Percentiles rank a stretch among this genome's conserved stretches.
Evolutionary conservation across 331 rosid genomes (phyloP).

Genomic region (Phaseolus coccineus): DNA sequence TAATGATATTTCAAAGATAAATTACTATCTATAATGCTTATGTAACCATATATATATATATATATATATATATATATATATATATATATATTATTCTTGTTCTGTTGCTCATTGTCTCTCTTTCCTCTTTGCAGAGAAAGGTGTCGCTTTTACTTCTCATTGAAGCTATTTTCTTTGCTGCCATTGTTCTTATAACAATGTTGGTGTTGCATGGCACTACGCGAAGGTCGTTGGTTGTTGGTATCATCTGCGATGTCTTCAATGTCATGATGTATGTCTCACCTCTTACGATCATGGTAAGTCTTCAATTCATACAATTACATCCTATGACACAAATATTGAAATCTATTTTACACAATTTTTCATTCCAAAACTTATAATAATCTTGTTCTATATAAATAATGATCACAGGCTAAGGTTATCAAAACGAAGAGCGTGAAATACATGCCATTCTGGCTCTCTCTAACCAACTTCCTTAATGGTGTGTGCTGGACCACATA

Average conservation of each 20-base stretch:
- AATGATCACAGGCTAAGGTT: conserved; percentile 56
- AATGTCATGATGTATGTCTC: conserved; percentile 74
- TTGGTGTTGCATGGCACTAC: conserved; percentile 38
- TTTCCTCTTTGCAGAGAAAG: conserved; percentile 52
- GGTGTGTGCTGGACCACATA: conserved; percentile 75
- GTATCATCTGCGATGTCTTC: conserved; percentile 67
- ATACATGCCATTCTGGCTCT: conserved; percentile 79
- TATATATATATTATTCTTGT: too few species aligned
- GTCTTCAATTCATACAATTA: conserved; percentile 6
- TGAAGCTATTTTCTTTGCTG: conserved; percentile 50
- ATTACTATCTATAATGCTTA: too few species aligned
- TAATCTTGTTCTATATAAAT: not conserved
- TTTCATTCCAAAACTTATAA: not conserved
- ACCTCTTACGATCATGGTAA: conserved; percentile 79
- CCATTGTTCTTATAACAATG: conserved; percentile 43
- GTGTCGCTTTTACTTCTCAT: not conserved
- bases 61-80: too few species aligned
- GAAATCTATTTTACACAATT: not conserved
- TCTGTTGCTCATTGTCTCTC: not conserved
- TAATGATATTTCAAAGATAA: too few species aligned
- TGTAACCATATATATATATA: too few species aligned
- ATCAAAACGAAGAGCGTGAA: conserved; percentile 68
- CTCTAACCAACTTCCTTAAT: conserved; percentile 65
- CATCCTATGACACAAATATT: not conserved
- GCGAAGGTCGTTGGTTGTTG: conserved; percentile 60